Conservation (phyloP, 768 basidiomycete genomes). For the Rubroboletus pulcherrimus region DNA sequence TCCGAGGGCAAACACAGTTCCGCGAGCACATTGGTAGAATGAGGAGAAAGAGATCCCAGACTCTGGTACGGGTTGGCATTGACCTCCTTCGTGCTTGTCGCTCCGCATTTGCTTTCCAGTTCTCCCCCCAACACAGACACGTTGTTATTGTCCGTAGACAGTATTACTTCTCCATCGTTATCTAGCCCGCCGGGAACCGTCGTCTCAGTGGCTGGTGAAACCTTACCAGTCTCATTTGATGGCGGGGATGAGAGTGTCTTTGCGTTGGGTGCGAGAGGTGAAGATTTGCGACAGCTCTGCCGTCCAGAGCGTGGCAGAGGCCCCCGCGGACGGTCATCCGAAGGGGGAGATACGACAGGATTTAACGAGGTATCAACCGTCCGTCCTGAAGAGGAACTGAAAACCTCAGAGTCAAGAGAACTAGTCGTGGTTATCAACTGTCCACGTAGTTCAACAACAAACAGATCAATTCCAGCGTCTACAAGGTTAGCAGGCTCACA, state of each 20-base stretch:
- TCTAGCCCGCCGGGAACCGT: not conserved
- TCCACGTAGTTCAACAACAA: not conserved
- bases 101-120: constrained; percentile 33
- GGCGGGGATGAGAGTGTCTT: constrained; percentile 16
- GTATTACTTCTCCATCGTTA: not conserved
- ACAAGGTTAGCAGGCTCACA: constrained; percentile 4
- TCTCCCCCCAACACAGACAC: not conserved
- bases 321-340: constrained; percentile 7
- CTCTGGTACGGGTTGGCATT: constrained; percentile 33
- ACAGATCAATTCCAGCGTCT: constrained; percentile 4
- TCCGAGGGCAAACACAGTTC: constrained; percentile 32
- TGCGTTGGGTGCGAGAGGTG: constrained; percentile 5
- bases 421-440: not conserved
- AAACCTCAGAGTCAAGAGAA: not conserved
- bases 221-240: constrained; percentile 22
- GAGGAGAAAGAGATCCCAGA: constrained; percentile 58
- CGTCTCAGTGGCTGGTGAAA: constrained; percentile 3
- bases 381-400: constrained; percentile 1
- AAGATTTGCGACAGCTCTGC: constrained; percentile 31
- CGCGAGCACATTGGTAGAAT: constrained; percentile 44
- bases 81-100: constrained; percentile 16
- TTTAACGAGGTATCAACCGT: constrained; percentile 1
- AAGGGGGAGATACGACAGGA: not conserved
- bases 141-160: not conserved
- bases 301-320: constrained; percentile 38